phyloP scores from a whole-genome alignment of 139 green algal genomes.

The Raphidocelis subcapitata region DNA sequence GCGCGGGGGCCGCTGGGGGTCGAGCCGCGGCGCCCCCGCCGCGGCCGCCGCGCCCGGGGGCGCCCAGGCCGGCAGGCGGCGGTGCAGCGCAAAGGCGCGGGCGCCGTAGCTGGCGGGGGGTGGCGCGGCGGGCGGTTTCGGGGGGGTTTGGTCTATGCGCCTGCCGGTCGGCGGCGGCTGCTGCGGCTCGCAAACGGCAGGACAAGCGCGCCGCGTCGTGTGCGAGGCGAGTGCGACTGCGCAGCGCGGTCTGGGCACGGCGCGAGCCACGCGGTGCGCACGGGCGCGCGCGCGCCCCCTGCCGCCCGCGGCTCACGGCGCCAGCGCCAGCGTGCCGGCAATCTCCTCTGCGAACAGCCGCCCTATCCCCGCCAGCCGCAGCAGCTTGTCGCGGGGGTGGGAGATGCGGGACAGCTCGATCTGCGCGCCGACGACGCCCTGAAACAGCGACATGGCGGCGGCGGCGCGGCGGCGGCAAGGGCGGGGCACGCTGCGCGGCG shows the following conservation, averaged over 20 bases:
- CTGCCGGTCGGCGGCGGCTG: no score
- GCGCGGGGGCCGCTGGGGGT: background rate
- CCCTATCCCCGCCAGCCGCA: background rate
- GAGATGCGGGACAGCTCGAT: constrained; percentile 9
- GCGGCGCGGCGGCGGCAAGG: no score
- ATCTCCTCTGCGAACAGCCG: constrained; percentile 44
- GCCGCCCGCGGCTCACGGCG: constrained; percentile 40
- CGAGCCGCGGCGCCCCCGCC: background rate
- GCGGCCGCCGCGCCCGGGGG: constrained; percentile 30
- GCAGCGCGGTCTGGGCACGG: no score
- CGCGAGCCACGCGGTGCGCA: no score
- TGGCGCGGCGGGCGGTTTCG: no score
- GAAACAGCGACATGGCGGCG: constrained; percentile 16
- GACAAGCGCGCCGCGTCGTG: no score
- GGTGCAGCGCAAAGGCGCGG: constrained; percentile 28
- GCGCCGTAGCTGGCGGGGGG: background rate
- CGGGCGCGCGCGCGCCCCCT: no score
- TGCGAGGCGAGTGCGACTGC: no score
- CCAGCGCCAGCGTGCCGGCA: constrained; percentile 34
- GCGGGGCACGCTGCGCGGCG: no score
- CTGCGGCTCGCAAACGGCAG: no score
- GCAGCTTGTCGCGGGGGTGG: constrained; percentile 4
- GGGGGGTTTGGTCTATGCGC: no score
- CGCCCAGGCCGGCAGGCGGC: constrained; percentile 12
- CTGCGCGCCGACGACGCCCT: constrained; percentile 18